A percentile compares a stretch with the other conserved stretches of the same genome.
phyloP scores from a whole-genome alignment of 768 basidiomycete species.

The Leccinellum rugosiceps region DNA sequence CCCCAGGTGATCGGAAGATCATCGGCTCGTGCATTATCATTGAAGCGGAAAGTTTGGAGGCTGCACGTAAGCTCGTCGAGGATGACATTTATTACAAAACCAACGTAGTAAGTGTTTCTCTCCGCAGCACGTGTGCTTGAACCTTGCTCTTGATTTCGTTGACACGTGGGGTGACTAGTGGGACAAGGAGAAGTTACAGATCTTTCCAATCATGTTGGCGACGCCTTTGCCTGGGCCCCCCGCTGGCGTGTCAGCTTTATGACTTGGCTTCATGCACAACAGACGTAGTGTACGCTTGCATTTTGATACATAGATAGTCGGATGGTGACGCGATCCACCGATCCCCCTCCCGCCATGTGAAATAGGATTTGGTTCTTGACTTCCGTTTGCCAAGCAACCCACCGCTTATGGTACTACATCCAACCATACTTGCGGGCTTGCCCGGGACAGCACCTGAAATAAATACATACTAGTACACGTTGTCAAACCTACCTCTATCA shows the following conservation, averaged over 20 bases:
- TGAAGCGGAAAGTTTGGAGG: constrained; percentile 52
- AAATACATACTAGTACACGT: neutral
- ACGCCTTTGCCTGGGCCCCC: constrained; percentile 14
- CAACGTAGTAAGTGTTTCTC: constrained; percentile 19
- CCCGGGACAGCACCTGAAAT: neutral
- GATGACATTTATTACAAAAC: constrained; percentile 21
- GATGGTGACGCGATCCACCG: neutral
- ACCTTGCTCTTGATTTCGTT: neutral
- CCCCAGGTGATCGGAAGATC: constrained; percentile 51
- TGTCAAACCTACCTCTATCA: neutral
- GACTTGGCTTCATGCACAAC: neutral
- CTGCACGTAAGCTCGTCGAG: constrained; percentile 28
- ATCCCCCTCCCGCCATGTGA: neutral
- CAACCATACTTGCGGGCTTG: neutral
- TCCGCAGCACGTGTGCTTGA: neutral
- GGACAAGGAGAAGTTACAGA: constrained; percentile 54
- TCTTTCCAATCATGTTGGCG: constrained; percentile 42
- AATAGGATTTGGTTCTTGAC: neutral
- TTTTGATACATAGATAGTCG: neutral
- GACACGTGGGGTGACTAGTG: constrained; percentile 38
- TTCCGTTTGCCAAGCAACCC: neutral
- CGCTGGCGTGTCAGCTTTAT: constrained; percentile 2
- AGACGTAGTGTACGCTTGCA: neutral
- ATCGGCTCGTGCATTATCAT: constrained; percentile 54
- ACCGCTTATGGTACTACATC: neutral